Conservation (phyloP, 1,139 yeast species). For the Hanseniaspora sp. region DNA sequence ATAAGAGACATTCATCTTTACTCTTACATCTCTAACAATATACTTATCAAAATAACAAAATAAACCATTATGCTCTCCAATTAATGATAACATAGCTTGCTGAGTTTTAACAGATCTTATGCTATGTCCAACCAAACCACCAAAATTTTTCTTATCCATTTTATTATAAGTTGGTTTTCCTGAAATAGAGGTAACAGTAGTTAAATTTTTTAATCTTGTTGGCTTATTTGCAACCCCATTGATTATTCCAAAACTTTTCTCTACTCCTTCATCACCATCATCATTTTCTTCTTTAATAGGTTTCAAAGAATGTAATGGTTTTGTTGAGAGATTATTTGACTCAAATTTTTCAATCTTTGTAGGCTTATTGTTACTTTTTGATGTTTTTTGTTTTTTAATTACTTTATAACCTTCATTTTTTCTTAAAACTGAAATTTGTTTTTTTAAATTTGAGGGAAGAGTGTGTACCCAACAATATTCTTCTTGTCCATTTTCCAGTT, state of each 20-base stretch:
- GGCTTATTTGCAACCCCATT: background rate
- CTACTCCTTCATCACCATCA: background rate
- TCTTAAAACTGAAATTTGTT: background rate
- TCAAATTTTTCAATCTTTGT: conserved; percentile 11
- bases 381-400: conserved; percentile 1
- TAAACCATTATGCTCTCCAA: conserved; percentile 26
- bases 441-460: background rate
- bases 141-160: conserved; percentile 20
- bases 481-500: background rate
- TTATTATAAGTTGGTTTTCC: background rate
- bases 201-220: background rate
- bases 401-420: background rate
- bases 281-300: too few species aligned
- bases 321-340: too few species aligned
- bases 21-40: conserved; percentile 25
- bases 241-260: background rate
- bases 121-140: conserved; percentile 28
- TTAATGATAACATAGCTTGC: conserved; percentile 25
- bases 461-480: background rate
- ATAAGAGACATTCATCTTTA: conserved; percentile 24
- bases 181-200: background rate
- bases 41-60: conserved; percentile 26
- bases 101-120: conserved; percentile 28
- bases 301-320: too few species aligned
- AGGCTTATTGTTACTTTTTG: background rate